These are phyloP conservation scores for Actinomortierella ambigua DNA, from an alignment of 371 early-diverging fungal genomes.

Conservation along the genomic window DNA sequence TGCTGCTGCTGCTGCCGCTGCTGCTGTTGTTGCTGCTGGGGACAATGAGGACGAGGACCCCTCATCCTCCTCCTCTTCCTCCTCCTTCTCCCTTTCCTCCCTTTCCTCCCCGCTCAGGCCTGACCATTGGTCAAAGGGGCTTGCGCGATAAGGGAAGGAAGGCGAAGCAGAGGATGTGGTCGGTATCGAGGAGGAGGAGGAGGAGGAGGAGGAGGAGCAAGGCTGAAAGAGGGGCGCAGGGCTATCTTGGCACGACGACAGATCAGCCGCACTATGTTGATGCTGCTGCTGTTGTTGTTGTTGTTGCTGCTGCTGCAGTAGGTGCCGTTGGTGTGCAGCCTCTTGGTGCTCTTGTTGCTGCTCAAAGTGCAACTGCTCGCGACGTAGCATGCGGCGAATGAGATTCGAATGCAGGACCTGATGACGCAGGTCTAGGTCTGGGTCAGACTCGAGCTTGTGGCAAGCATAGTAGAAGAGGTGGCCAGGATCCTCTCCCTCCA, in stretches of 20 bases:
- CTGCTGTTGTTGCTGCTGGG: slow-evolving; percentile 1
- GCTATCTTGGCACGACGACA: too few relatives aligned
- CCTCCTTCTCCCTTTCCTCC: too few relatives aligned
- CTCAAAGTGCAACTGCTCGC: slow-evolving; percentile 8
- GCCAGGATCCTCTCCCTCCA: too few relatives aligned
- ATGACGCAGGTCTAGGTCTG: slow-evolving; percentile 42
- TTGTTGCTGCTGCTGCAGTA: too few relatives aligned
- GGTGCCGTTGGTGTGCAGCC: too few relatives aligned
- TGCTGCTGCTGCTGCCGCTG: slow-evolving; percentile 19
- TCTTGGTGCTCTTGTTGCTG: too few relatives aligned
- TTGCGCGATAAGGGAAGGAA: neutral
- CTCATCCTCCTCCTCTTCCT: too few relatives aligned
- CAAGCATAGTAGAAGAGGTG: slow-evolving; percentile 35
- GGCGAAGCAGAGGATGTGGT: slow-evolving; percentile 3
- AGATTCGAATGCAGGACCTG: slow-evolving; percentile 43
- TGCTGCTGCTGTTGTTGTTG: too few relatives aligned
- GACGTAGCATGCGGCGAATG: slow-evolving; percentile 38
- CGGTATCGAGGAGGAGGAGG: slow-evolving; percentile 1
- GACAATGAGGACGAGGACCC: too few relatives aligned
- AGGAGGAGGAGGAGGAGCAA: neutral
- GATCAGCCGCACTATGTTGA: too few relatives aligned
- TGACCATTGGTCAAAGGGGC: too few relatives aligned
- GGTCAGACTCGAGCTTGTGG: slow-evolving; percentile 34
- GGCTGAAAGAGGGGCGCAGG: neutral
- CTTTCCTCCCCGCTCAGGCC: too few relatives aligned